Conservation (phyloP, 495 filamentous ascomycete genomes). For the Penicillium chermesinum region DNA sequence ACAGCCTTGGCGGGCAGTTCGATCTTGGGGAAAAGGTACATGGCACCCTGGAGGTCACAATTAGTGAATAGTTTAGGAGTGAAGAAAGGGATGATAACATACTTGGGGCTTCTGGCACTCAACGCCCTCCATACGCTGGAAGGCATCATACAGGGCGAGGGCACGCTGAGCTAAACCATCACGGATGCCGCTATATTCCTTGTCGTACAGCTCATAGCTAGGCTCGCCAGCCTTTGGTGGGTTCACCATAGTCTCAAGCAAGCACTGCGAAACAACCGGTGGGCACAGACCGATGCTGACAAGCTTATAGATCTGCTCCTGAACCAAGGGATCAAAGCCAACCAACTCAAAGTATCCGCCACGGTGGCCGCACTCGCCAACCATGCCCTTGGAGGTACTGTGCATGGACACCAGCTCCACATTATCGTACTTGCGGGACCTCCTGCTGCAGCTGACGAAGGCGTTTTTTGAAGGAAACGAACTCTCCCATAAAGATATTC, state of each 20-base stretch:
- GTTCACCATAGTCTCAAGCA: conserved; percentile 96
- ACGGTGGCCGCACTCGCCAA: conserved; percentile 95
- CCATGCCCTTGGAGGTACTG: conserved; percentile 92
- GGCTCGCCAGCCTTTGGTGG: conserved; percentile 78
- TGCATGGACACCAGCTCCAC: conserved; percentile 85
- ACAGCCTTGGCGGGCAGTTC: conserved; percentile 67
- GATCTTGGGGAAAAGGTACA: conserved; percentile 99
- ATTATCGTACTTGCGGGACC: conserved; percentile 68
- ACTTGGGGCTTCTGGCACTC: conserved; percentile 74
- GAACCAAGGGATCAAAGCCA: conserved; percentile 79
- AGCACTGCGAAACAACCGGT: conserved; percentile 90
- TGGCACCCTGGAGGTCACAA: conserved; percentile 58
- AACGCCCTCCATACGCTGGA: conserved; percentile 92
- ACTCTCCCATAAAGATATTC: conserved; percentile 90
- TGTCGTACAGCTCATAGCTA: conserved; percentile 72
- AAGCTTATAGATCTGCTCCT: conserved; percentile 96
- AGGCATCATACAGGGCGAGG: conserved; percentile 78
- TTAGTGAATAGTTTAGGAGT: conserved; percentile 2
- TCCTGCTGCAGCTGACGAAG: conserved; percentile 79
- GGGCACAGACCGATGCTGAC: conserved; percentile 93
- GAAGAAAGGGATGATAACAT: conserved; percentile 1
- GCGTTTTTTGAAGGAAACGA: conserved; percentile 89
- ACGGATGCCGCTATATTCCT: conserved; percentile 79
- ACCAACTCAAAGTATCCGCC: conserved; percentile 95
- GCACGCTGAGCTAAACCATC: conserved; percentile 71